Base-by-base conservation (phyloP, 305 asterid species). In the Fraxinus sp. region DNA sequence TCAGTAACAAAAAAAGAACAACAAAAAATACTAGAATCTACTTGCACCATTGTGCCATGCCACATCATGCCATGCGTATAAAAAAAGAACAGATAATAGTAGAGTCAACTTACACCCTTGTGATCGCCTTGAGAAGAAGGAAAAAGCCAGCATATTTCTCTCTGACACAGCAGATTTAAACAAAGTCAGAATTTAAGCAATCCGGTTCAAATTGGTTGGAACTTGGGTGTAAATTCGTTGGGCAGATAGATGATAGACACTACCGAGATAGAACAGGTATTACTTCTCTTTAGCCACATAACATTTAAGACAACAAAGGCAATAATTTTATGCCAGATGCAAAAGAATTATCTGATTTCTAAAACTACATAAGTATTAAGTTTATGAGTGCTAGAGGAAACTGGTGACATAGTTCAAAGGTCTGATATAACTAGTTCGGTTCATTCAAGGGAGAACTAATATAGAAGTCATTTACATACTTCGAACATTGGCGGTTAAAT, bases 101-200 rank as follows among this genome's bases (percentile, higher is more conserved):
- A 85, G 36, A 75, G 83, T 79, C 79, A 82, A 92, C 99, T 93
- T 94, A 95, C 99, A 79, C 99, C 99, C 91, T 90, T 94, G 36
- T 88, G 92, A 88, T 95, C 99, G 59, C 86, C 92, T 79, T 89
- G 87, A 83, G 97, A 86, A 39, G 93, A 89, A 68, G 99, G 99
- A 81, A 93, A 90, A 91, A 95, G 88, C 99, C 97, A 94, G 85
- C 98, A 94, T 79, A 95, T 86, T 80, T 95, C 99, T 87, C 93
- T 90, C 99, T 95, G 97, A 85, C 82, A 76, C 37, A 75, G 59
- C 22, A 84, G 32, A 78, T 75, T 79, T 6, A 77, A 71, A 79
- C 68, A 77, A 11, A 43, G 82, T 70, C 70, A 28, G 68, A 81
- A 24, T 20, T 68, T 80, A 72, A 11, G 11, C 59, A 11, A 77